Evolutionary conservation across 1,284 basidiomycete species (phyloP), one percentile per base, ranked within the genome.

Genomic region (Boletus smithii): DNA sequence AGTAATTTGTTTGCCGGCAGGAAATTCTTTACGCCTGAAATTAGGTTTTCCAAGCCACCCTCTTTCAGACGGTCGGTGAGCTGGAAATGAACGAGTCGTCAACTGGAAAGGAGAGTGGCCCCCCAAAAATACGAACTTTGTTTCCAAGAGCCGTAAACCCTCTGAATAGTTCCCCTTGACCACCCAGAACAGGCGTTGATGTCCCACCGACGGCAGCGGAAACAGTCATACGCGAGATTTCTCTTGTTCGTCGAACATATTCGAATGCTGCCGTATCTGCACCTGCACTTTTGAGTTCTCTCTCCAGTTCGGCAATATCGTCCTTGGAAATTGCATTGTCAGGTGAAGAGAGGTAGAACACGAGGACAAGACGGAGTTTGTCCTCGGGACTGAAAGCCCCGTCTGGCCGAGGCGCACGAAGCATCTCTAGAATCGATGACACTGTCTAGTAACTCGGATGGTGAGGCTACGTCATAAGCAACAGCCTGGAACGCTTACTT

Each of bases 11-110:
- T 91, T 0, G 91, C 88, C 0, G 97, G 97, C 11, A 99, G 72
- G 76, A 99, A 95, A 72, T 97, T 98, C 69, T 97, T 97, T 51
- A 99, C 97, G 24, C 95, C 95, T 1, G 94, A 95, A 49, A 99
- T 91, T 10, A 99, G 75, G 66, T 97, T 95, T 65, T 99, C 95
- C 32, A 97, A 76, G 18, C 93, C 93, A 30, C 92, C 90, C 66
- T 97, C 95, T 69, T 97, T 92, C 51, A 99, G 73, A 37, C 92
- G 80, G 66, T 95, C 93, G 1, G 94, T 95, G 41, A 97, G 79
- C 89, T 92, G 55, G 20, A 31, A 40, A 37, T 11, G 24, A 42
- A 32, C 16, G 8, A 13, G 7, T 8, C 38, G 35, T 50, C 34
- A 51, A 23, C 20, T 14, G 16, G 11, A 17, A 53, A 62, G 43